phyloP scores from a whole-genome alignment of 768 basidiomycete species.

The Boletus tomentosulus region DNA sequence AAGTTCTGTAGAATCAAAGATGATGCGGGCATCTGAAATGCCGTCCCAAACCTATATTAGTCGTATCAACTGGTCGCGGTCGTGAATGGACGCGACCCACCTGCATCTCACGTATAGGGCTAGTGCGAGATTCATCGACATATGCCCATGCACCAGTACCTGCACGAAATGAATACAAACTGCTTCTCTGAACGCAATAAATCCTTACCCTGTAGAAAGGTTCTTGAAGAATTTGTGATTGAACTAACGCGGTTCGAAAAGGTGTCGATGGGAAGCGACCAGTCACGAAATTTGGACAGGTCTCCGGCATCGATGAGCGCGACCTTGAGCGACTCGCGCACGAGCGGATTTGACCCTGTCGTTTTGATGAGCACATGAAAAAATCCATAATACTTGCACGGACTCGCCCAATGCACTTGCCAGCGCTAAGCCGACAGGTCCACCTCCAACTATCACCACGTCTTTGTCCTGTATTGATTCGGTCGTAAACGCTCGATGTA shows the following conservation, averaged over 20 bases:
- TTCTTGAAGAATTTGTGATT: conserved; percentile 69
- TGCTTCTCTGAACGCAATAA: neutral
- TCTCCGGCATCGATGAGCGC: conserved; percentile 82
- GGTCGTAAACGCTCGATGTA: conserved; percentile 17
- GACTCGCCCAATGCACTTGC: conserved; percentile 78
- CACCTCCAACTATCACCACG: conserved; percentile 92
- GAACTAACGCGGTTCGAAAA: conserved; percentile 87
- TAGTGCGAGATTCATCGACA: conserved; percentile 64
- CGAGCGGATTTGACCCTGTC: conserved; percentile 49
- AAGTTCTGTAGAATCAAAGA: conserved; percentile 56
- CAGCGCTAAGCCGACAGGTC: conserved; percentile 86
- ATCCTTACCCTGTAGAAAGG: conserved; percentile 58
- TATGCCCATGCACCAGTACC: conserved; percentile 83
- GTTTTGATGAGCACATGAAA: neutral
- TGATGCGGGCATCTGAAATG: conserved; percentile 72
- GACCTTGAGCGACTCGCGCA: conserved; percentile 55
- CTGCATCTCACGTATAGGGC: conserved; percentile 81
- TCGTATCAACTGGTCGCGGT: neutral
- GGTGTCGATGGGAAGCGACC: conserved; percentile 50
- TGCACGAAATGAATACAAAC: conserved; percentile 26
- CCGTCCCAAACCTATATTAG: conserved; percentile 84
- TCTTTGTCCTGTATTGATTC: conserved; percentile 55
- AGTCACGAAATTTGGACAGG: conserved; percentile 60
- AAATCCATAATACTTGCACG: neutral
- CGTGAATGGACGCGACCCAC: conserved; percentile 34